These are phyloP conservation scores for Boletus reticuloceps DNA, from an alignment of 768 basidiomycete species.

Conservation along the genomic window DNA sequence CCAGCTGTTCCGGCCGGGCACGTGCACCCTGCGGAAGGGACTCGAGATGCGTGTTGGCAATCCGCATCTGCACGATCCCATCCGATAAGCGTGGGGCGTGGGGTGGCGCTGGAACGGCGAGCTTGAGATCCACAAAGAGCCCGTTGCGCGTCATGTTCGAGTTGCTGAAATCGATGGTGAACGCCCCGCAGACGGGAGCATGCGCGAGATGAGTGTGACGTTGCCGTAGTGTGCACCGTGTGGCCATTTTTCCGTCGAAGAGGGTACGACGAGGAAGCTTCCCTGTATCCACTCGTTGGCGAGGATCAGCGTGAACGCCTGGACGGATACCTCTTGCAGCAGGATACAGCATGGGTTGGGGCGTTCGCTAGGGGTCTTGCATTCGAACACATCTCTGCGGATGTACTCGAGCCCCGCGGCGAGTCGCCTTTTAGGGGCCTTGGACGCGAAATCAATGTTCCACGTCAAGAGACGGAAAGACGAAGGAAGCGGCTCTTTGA, in stretches of 20 bases:
- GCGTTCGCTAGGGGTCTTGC: conserved; percentile 38
- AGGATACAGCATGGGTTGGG: conserved; percentile 63
- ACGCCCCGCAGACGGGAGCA: conserved; percentile 46
- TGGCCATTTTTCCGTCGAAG: conserved; percentile 55
- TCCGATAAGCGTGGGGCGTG: conserved; percentile 32
- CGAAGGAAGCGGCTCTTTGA: conserved; percentile 38
- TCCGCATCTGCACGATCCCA: conserved; percentile 47
- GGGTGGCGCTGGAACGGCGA: conserved; percentile 36
- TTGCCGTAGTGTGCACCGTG: conserved; percentile 52
- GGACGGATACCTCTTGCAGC: conserved; percentile 61
- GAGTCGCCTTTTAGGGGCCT: conserved; percentile 43
- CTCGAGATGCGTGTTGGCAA: conserved; percentile 77
- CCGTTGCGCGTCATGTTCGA: conserved; percentile 54
- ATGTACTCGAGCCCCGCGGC: conserved; percentile 51
- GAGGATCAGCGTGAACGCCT: conserved; percentile 48
- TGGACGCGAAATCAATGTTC: conserved; percentile 59
- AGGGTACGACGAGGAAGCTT: conserved; percentile 59
- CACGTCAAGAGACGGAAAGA: conserved; percentile 62
- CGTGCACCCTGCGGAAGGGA: conserved; percentile 50
- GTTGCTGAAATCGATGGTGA: conserved; percentile 51
- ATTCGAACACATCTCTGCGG: conserved; percentile 48
- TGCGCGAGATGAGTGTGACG: conserved; percentile 64
- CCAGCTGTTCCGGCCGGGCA: conserved; percentile 49
- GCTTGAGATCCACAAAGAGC: conserved; percentile 54
- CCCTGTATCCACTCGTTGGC: conserved; percentile 60